Evolutionary conservation across 2,329 filamentous ascomycete species (phyloP), one percentile per base, ranked within the genome.

Genomic region (Cytospora piceicola): DNA sequence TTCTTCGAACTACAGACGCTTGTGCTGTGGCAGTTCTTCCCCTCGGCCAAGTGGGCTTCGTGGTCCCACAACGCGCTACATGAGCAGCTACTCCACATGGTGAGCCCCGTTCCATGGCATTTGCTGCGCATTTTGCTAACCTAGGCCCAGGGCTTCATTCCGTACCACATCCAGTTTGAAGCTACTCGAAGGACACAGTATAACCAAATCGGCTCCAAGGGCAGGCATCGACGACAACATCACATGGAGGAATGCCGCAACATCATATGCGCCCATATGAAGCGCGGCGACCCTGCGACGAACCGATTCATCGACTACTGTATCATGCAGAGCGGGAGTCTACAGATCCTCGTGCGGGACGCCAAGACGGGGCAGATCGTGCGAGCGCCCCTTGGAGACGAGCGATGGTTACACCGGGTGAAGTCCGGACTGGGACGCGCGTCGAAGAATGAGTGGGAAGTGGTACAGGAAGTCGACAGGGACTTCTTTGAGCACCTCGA

Each of bases 1-100:
- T 81, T 83, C 69, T 82, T 77, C 63, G 78, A 83, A 68, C 71
- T 84, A 24, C 81, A 79, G 63, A 77, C 79, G 51, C 74, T 83
- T 3, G 76, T 78, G 9, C 65, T 76, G 12, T 80, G 79, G 72
- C 74, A 79, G 54, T 83, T 80, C 68, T 83, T 84, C 58, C 82
- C 81, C 0, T 78, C 77, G 1, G 74, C 77, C 15, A 79, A 80
- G 66, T 83, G 80, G 80, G 72, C 75, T 1, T 73, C 71, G 4
- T 82, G 79, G 75, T 73, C 77, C 22, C 75, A 78, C 8, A 77
- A 80, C 69, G 64, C 72, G 6, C 61, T 75, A 4, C 75, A 75
- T 29, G 75, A 78, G 55, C 77, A 82, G 65, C 68, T 81, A 30
- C 71, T 81, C 22, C 75, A 77, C 63, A 70, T 82, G 63, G 78